Evolutionary conservation across 2,329 filamentous ascomycete genomes (phyloP).

Genomic region (Monosporascus sp.): DNA sequence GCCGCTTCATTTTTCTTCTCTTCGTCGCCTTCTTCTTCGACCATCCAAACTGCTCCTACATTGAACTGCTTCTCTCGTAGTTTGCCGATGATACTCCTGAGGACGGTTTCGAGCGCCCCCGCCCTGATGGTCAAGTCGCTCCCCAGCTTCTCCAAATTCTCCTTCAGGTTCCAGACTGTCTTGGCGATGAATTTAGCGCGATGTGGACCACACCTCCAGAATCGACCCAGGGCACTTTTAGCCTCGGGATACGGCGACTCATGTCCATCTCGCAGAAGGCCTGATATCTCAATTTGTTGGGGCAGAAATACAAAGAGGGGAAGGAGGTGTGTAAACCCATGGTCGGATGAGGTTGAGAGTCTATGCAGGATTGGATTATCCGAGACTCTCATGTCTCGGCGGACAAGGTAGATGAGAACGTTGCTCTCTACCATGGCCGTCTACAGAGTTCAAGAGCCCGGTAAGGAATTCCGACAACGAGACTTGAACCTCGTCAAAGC

Average conservation of each 20-base stretch:
- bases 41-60: slow-evolving; percentile 69
- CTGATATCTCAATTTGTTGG: slow-evolving; percentile 68
- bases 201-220: slow-evolving; percentile 70
- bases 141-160: slow-evolving; percentile 49
- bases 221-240: slow-evolving; percentile 56
- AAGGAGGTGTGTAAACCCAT: slow-evolving; percentile 62
- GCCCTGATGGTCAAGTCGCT: slow-evolving; percentile 61
- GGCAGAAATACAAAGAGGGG: slow-evolving; percentile 66
- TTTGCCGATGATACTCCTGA: slow-evolving; percentile 51
- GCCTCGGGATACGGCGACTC: slow-evolving; percentile 65
- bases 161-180: slow-evolving; percentile 67
- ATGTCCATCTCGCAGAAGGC: slow-evolving; percentile 54
- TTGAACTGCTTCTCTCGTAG: slow-evolving; percentile 37
- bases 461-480: not conserved
- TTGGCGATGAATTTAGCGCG: slow-evolving; percentile 68
- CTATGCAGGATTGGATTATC: slow-evolving; percentile 71
- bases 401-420: slow-evolving; percentile 65
- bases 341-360: slow-evolving; percentile 41
- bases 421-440: slow-evolving; percentile 31
- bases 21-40: slow-evolving; percentile 62
- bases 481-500: too few species aligned
- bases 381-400: slow-evolving; percentile 65
- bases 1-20: slow-evolving; percentile 60
- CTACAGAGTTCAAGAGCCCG: not conserved
- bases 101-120: slow-evolving; percentile 54